Percentiles rank a stretch among this genome's conserved stretches.
phyloP scores from a whole-genome alignment of 768 basidiomycete genomes.

The Pleurotus giganteus region DNA sequence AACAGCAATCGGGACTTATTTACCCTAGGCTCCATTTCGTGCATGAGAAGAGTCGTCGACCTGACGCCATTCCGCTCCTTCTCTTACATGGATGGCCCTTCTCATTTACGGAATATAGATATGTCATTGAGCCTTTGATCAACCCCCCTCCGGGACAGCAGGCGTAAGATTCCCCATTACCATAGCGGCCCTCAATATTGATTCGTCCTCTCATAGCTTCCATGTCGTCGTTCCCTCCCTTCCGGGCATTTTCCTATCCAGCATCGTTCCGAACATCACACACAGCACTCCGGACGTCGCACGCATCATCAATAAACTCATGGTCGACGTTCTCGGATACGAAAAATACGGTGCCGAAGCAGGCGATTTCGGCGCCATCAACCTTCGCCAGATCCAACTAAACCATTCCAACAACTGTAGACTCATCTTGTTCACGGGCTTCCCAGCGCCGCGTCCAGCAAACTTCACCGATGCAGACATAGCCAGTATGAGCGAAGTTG shows the following conservation, averaged over 20 bases:
- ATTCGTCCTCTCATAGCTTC: background rate
- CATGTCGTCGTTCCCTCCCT: conserved; percentile 11
- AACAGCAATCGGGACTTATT: background rate
- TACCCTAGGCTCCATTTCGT: conserved; percentile 6
- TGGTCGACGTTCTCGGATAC: conserved; percentile 10
- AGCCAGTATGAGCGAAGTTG: background rate
- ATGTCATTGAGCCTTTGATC: conserved; percentile 5
- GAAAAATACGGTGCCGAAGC: conserved; percentile 7
- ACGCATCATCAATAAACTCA: conserved; percentile 7
- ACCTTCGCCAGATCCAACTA: conserved; percentile 5
- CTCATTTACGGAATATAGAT: background rate
- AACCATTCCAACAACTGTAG: conserved; percentile 3
- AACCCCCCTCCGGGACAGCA: conserved; percentile 2
- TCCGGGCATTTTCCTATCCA: conserved; percentile 8
- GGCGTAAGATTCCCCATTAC: background rate
- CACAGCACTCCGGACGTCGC: conserved; percentile 10
- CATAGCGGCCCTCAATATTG: background rate
- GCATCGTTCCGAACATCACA: background rate
- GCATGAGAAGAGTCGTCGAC: conserved; percentile 2
- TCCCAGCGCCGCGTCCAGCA: conserved; percentile 1
- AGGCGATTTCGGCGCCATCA: conserved; percentile 10
- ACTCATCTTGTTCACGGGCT: conserved; percentile 3
- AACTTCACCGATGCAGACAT: conserved; percentile 2
- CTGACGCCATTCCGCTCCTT: conserved; percentile 9
- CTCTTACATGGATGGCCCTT: conserved; percentile 10